These are phyloP conservation scores for Calycina herbarum DNA, from an alignment of 2,329 filamentous ascomycete species.

Conservation along the genomic window DNA sequence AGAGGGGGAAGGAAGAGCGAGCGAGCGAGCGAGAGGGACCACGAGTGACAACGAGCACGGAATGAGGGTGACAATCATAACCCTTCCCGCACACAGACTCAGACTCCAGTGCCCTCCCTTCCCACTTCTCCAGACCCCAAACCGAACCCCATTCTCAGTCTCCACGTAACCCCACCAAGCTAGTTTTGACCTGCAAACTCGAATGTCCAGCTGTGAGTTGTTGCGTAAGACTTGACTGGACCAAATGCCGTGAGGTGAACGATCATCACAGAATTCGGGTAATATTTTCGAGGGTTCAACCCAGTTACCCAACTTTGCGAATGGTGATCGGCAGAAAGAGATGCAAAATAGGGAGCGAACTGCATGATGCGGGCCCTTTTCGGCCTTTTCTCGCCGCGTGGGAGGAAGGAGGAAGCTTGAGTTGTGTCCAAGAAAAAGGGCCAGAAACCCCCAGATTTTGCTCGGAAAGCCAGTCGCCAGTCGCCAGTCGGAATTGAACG, in stretches of 20 bases:
- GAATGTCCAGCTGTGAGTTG: background rate
- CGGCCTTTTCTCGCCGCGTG: constrained; percentile 3
- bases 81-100: background rate
- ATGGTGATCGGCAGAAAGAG: background rate
- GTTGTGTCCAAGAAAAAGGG: background rate
- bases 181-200: background rate
- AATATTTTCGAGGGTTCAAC: background rate
- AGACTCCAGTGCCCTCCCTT: background rate
- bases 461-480: too few species aligned
- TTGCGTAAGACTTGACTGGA: background rate
- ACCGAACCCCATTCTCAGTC: background rate
- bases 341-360: background rate
- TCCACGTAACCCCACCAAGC: background rate
- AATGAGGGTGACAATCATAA: background rate
- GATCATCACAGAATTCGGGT: background rate
- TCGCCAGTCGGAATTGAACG: too few species aligned
- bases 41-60: background rate
- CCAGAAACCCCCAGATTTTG: background rate
- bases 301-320: constrained; percentile 1
- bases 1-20: background rate
- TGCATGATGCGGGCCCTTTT: constrained; percentile 9
- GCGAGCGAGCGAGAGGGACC: background rate
- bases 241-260: background rate
- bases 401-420: background rate
- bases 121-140: constrained; percentile 8